Conservation (phyloP, 345 rosid species). For the Acer negundo region DNA sequence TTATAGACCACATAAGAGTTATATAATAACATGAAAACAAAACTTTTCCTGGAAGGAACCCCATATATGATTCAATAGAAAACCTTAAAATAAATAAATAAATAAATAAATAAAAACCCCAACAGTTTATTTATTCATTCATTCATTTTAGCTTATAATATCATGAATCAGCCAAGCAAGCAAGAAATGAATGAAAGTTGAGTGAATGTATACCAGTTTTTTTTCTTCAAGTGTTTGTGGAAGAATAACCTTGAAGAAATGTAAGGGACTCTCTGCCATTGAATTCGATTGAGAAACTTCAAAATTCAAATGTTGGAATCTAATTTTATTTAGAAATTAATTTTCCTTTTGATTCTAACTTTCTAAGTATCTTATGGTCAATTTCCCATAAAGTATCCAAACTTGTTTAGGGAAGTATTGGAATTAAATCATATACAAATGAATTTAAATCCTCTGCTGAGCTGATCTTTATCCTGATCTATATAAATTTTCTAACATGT, state of each 20-base stretch:
- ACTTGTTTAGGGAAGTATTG: no score
- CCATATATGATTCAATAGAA: not conserved
- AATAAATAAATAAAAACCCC: no score
- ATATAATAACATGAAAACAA: not conserved
- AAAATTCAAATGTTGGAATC: not conserved
- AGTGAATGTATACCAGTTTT: not conserved
- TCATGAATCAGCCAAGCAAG: no score
- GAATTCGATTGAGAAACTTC: not conserved
- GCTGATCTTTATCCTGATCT: no score
- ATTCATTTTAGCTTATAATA: no score
- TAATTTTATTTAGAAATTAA: not conserved
- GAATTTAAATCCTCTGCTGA: no score
- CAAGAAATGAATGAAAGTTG: not conserved
- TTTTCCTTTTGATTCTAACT: not conserved
- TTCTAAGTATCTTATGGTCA: not conserved
- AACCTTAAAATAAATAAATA: no score
- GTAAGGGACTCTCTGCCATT: not conserved
- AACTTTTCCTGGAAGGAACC: not conserved
- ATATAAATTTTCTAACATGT: no score
- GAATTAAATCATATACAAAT: no score
- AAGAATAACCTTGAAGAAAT: constrained; percentile 3
- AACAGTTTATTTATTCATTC: no score
- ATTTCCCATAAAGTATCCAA: not conserved
- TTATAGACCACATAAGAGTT: no score
- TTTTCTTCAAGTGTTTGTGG: not conserved